phyloP scores from a whole-genome alignment of 1,139 yeast species.

The Suhomyces kunorum region DNA sequence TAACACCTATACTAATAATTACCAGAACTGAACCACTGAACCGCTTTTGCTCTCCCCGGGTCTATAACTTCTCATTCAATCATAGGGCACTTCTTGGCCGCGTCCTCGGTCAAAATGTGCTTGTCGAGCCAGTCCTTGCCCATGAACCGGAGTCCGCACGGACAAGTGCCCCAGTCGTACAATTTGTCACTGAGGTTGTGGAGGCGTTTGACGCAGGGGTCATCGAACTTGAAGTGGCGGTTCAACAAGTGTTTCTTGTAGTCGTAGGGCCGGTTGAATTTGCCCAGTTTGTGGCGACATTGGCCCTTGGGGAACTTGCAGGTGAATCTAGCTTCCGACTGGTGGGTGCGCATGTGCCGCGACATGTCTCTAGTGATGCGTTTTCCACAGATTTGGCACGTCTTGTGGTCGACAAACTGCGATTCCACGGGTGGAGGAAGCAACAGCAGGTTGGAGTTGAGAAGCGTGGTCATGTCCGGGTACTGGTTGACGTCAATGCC shows the following conservation, averaged over 20 bases:
- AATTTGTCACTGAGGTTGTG: constrained; percentile 59
- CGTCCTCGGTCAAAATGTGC: constrained; percentile 48
- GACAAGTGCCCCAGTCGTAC: constrained; percentile 54
- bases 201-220: constrained; percentile 47
- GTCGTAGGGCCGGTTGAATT: constrained; percentile 68
- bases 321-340: constrained; percentile 54
- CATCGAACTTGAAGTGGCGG: constrained; percentile 59
- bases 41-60: constrained; percentile 1
- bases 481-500: constrained; percentile 27
- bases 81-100: constrained; percentile 31
- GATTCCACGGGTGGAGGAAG: constrained; percentile 40
- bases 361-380: constrained; percentile 62
- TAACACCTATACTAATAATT: constrained; percentile 3
- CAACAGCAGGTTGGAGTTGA: constrained; percentile 38
- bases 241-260: constrained; percentile 67
- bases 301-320: constrained; percentile 58
- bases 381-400: constrained; percentile 59
- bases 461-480: constrained; percentile 45
- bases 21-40: constrained; percentile 4
- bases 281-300: constrained; percentile 60
- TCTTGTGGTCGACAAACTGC: constrained; percentile 25
- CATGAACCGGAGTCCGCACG: constrained; percentile 53
- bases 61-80: constrained; percentile 11
- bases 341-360: constrained; percentile 67
- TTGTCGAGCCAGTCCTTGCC: constrained; percentile 60